phyloP scores from a whole-genome alignment of 108 stramenopile species.

The Stephanodiscus triporus region DNA sequence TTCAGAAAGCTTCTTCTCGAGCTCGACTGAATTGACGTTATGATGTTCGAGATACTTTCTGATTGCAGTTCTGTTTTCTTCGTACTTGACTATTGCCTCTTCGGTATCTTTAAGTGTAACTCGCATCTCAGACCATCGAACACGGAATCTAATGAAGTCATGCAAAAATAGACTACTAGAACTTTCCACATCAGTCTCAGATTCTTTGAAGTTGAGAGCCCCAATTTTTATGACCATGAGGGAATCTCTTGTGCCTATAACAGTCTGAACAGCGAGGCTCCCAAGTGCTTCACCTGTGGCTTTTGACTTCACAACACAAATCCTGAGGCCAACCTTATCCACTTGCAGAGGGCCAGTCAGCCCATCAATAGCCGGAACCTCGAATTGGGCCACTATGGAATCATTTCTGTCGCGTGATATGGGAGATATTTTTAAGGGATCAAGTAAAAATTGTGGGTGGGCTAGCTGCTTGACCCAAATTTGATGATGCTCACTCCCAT shows the following conservation, averaged over 20 bases:
- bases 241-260: slow-evolving; percentile 70
- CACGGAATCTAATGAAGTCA: slow-evolving; percentile 74
- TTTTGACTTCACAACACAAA: slow-evolving; percentile 55
- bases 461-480: slow-evolving; percentile 49
- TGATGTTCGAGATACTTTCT: slow-evolving; percentile 46
- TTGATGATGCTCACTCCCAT: slow-evolving; percentile 60
- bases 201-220: slow-evolving; percentile 54
- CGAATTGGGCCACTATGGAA: slow-evolving; percentile 48
- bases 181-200: neutral
- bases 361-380: slow-evolving; percentile 50
- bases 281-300: slow-evolving; percentile 62
- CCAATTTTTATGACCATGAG: slow-evolving; percentile 84
- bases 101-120: slow-evolving; percentile 72
- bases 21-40: slow-evolving; percentile 44
- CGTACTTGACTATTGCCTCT: slow-evolving; percentile 35
- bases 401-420: slow-evolving; percentile 49
- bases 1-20: slow-evolving; percentile 44
- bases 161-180: slow-evolving; percentile 52
- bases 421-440: slow-evolving; percentile 41
- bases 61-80: slow-evolving; percentile 44
- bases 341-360: slow-evolving; percentile 66
- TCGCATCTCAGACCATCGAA: slow-evolving; percentile 79
- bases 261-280: slow-evolving; percentile 81
- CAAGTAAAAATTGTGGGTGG: slow-evolving; percentile 30
- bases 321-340: slow-evolving; percentile 69